phyloP scores from a whole-genome alignment of 2,329 filamentous ascomycete genomes.

The Samsoniella hepiali region DNA sequence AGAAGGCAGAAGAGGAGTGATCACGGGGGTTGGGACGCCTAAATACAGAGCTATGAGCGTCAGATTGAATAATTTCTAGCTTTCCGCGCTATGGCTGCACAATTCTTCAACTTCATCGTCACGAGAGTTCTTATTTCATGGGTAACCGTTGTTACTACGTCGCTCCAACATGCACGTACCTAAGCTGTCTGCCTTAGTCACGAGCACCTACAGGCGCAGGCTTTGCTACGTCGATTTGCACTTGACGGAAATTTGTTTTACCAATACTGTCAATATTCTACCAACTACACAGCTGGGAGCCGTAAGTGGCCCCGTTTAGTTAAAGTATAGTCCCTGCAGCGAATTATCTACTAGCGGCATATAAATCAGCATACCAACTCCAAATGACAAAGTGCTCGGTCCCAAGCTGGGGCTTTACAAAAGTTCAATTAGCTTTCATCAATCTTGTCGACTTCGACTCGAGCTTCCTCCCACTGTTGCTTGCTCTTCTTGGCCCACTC shows the following conservation, averaged over 20 bases:
- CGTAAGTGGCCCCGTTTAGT: background rate
- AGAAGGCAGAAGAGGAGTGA: background rate
- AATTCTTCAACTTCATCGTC: no score
- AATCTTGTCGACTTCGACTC: slow-evolving; percentile 84
- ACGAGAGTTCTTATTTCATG: no score
- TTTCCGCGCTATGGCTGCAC: background rate
- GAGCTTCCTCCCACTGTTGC: slow-evolving; percentile 90
- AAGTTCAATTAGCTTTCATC: slow-evolving; percentile 49
- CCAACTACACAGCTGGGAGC: slow-evolving; percentile 4
- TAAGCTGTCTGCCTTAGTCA: no score
- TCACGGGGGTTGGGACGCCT: background rate
- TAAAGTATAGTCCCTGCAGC: slow-evolving; percentile 3
- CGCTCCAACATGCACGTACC: no score
- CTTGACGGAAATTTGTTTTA: background rate
- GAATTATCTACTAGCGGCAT: background rate
- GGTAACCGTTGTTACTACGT: no score
- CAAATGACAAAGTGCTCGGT: slow-evolving; percentile 8
- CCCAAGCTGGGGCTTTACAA: slow-evolving; percentile 1
- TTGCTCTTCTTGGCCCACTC: slow-evolving; percentile 90
- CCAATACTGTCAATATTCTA: slow-evolving; percentile 5
- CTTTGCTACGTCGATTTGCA: no score
- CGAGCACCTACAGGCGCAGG: no score
- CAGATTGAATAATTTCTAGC: background rate
- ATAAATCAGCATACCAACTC: slow-evolving; percentile 8
- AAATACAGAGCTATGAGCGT: background rate